Evolutionary conservation across 257 asterid genomes (phyloP).

Genomic region (Jaltomata sinuosa): DNA sequence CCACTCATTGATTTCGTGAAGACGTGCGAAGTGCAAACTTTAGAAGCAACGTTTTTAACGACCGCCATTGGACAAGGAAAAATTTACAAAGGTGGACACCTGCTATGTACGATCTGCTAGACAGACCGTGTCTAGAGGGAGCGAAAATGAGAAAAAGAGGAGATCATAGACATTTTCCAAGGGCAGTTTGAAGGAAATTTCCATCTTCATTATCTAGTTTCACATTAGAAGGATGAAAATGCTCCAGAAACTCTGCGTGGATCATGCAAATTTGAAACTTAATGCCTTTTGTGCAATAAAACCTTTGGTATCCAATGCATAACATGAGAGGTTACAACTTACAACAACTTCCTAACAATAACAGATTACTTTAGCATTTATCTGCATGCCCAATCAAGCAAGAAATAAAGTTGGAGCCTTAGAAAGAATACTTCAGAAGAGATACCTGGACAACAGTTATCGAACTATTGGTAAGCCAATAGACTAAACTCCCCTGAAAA

Average conservation of each 20-base stretch:
- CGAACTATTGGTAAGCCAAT: constrained; percentile 81
- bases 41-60: background rate
- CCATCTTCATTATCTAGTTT: background rate
- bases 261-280: background rate
- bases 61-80: background rate
- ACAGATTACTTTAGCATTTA: background rate
- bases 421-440: background rate
- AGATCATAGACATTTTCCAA: background rate
- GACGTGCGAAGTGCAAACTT: background rate
- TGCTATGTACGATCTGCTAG: background rate
- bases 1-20: background rate
- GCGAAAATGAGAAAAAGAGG: background rate
- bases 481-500: constrained; percentile 82
- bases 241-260: background rate
- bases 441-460: constrained; percentile 54
- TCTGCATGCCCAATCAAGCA: background rate
- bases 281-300: background rate
- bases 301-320: background rate
- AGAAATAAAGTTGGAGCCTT: background rate
- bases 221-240: background rate
- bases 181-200: background rate
- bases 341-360: background rate
- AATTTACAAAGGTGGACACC: background rate
- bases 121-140: background rate
- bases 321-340: background rate